These are phyloP conservation scores for Globisporangium echinulatum DNA, from an alignment of 352 stramenopile genomes.

Conservation along the genomic window DNA sequence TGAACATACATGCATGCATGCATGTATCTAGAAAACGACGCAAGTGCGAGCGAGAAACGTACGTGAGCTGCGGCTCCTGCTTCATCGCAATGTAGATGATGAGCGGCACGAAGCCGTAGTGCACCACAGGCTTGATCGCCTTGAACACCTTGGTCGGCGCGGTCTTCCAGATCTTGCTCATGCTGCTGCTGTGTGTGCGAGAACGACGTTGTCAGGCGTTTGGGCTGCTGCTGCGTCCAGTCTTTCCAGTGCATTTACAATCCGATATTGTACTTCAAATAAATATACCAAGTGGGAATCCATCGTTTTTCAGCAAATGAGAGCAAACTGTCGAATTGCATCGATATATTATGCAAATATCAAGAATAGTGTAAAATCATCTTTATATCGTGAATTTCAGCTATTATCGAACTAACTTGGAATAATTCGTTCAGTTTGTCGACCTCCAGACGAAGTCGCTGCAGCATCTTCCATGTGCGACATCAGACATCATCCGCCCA, in stretches of 20 bases:
- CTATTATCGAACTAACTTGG: too few relatives aligned
- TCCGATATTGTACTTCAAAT: neutral
- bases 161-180: slow-evolving; percentile 74
- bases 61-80: slow-evolving; percentile 73
- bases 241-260: slow-evolving; percentile 1
- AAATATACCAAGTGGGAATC: too few relatives aligned
- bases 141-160: slow-evolving; percentile 73
- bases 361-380: too few relatives aligned
- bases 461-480: too few relatives aligned
- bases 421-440: too few relatives aligned
- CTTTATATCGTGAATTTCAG: too few relatives aligned
- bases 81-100: slow-evolving; percentile 75
- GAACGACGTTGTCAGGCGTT: neutral
- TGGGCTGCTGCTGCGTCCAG: neutral
- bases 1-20: neutral
- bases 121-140: slow-evolving; percentile 78
- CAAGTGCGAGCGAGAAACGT: slow-evolving; percentile 11
- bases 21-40: neutral
- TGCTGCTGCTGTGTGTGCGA: slow-evolving; percentile 2
- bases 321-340: too few relatives aligned
- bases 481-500: too few relatives aligned
- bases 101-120: slow-evolving; percentile 76
- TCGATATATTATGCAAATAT: too few relatives aligned
- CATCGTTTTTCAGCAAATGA: too few relatives aligned
- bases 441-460: too few relatives aligned